A percentile compares a stretch with the other conserved stretches of the same genome.
These are phyloP conservation scores for Coix lacrymajobi DNA, from an alignment of 176 grass and related monocot species.

Conservation along the genomic window DNA sequence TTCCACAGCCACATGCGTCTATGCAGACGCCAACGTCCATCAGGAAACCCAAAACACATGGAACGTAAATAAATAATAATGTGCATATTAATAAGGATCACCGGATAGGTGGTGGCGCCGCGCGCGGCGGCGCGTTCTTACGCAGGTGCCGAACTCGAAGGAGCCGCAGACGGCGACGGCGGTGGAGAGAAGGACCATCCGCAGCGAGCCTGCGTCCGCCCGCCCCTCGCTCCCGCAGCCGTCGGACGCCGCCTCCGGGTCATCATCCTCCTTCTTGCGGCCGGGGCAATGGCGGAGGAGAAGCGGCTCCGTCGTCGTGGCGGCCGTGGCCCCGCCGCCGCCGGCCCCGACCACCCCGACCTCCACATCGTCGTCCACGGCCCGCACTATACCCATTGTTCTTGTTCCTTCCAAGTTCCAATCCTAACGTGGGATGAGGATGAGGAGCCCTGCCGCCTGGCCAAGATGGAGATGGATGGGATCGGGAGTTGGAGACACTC, in stretches of 20 bases:
- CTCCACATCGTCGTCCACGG: constrained; percentile 16
- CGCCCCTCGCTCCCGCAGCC: background rate
- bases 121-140: constrained; percentile 14
- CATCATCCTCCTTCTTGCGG: background rate
- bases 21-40: no score
- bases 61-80: no score
- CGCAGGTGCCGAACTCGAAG: constrained; percentile 80
- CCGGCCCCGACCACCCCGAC: background rate
- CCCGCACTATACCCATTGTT: constrained; percentile 23
- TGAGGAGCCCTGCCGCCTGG: background rate
- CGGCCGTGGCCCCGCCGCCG: background rate
- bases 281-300: background rate
- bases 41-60: no score
- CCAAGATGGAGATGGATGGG: background rate
- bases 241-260: background rate
- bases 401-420: no score
- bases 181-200: constrained; percentile 52
- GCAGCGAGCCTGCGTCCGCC: background rate
- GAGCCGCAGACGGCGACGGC: constrained; percentile 74
- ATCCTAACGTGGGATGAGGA: background rate
- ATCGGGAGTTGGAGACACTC: background rate
- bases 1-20: no score
- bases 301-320: constrained; percentile 15
- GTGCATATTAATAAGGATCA: no score
- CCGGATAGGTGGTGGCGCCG: no score